These are phyloP conservation scores for Patellaria atrata DNA, from an alignment of 495 filamentous ascomycete genomes.

Conservation along the genomic window DNA sequence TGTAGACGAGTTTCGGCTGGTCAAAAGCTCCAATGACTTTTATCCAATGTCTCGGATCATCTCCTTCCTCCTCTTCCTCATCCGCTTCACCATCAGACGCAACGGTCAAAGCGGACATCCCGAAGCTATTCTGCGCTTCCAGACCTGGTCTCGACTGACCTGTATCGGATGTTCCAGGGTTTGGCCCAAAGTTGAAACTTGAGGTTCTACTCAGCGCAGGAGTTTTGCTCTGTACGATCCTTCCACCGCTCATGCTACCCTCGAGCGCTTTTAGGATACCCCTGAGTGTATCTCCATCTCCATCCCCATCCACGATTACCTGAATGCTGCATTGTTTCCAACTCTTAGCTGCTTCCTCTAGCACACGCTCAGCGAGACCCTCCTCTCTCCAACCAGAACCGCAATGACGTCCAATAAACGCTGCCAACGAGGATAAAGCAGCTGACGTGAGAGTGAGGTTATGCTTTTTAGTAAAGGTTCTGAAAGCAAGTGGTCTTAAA, in stretches of 20 bases:
- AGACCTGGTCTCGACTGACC: too few relatives aligned
- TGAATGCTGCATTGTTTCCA: conserved; percentile 78
- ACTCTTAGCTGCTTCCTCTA: conserved; percentile 76
- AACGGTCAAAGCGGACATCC: conserved; percentile 43
- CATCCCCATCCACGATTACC: conserved; percentile 70
- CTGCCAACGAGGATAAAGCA: conserved; percentile 67
- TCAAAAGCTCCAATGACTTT: conserved; percentile 66
- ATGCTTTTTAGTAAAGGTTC: conserved; percentile 95
- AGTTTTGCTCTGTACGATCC: conserved; percentile 30
- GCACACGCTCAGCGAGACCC: conserved; percentile 76
- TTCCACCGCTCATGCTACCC: conserved; percentile 69
- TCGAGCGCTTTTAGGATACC: conserved; percentile 69
- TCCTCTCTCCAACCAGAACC: conserved; percentile 94
- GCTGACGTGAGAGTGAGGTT: conserved; percentile 85
- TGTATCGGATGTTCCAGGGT: conserved; percentile 21
- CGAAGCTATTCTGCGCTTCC: conserved; percentile 41
- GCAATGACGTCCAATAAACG: conserved; percentile 83
- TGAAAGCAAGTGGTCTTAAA: conserved; percentile 80
- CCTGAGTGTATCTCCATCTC: conserved; percentile 56
- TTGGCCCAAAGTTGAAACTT: conserved; percentile 34
- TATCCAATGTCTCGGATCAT: conserved; percentile 61
- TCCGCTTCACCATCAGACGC: conserved; percentile 40
- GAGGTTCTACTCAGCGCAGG: conserved; percentile 41
- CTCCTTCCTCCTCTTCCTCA: conserved; percentile 42
- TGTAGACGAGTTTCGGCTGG: conserved; percentile 78